A percentile compares a stretch with the other conserved stretches of the same genome.
phyloP scores from a whole-genome alignment of 768 basidiomycete species.

The Termitomyces titanicus region DNA sequence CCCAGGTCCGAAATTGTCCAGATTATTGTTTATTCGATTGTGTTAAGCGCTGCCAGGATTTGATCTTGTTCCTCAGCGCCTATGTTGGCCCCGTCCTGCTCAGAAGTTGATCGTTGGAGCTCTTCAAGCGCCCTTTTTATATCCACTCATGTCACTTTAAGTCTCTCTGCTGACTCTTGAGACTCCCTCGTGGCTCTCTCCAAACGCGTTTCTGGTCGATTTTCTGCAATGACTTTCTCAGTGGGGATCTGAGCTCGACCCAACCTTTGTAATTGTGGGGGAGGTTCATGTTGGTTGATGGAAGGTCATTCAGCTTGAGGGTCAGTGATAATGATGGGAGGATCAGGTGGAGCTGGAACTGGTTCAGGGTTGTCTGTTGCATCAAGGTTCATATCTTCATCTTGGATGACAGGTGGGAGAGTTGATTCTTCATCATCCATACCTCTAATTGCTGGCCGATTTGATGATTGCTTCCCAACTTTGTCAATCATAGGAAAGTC shows the following conservation, averaged over 20 bases:
- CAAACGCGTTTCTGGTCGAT: not conserved
- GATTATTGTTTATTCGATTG: too few species aligned
- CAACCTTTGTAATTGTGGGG: not conserved
- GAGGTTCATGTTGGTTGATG: not conserved
- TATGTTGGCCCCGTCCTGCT: too few species aligned
- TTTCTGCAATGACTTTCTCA: not conserved
- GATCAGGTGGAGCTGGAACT: not conserved
- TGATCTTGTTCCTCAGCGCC: too few species aligned
- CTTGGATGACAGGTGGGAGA: not conserved
- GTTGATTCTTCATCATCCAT: too few species aligned
- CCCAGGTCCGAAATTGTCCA: too few species aligned
- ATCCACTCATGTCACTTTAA: not conserved
- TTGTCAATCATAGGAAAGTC: too few species aligned
- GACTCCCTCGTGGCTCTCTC: slow-evolving; percentile 2
- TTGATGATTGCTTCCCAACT: too few species aligned
- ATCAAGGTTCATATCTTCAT: not conserved
- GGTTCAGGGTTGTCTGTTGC: not conserved
- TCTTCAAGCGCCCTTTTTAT: not conserved
- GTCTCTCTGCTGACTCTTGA: not conserved
- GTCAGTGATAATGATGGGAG: not conserved
- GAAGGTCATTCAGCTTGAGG: not conserved
- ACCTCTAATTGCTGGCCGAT: too few species aligned
- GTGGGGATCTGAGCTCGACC: not conserved
- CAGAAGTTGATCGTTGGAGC: not conserved
- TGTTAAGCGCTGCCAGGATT: too few species aligned